A percentile compares a stretch with the other conserved stretches of the same genome.
Evolutionary conservation across 106 monocot genomes (phyloP).

Genomic region (Dioscorea dumetorum): DNA sequence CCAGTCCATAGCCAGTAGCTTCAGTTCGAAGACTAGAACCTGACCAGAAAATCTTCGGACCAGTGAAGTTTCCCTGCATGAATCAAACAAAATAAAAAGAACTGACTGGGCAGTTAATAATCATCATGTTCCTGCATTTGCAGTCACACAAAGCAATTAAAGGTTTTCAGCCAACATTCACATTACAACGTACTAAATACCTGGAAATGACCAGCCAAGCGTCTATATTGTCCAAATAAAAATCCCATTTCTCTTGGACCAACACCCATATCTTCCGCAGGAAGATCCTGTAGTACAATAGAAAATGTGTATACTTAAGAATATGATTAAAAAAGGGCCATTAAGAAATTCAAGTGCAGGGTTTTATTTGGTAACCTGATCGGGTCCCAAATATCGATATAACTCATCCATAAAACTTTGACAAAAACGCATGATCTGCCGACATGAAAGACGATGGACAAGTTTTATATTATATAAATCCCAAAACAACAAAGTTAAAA

Average conservation of each 20-base stretch:
- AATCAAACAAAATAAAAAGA: constrained; percentile 30
- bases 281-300: constrained; percentile 69
- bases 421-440: constrained; percentile 95
- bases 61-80: constrained; percentile 98
- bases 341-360: not conserved
- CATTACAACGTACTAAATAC: constrained; percentile 20
- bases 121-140: not conserved
- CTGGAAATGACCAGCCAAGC: constrained; percentile 95
- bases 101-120: constrained; percentile 1
- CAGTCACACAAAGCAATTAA: not conserved
- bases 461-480: not conserved
- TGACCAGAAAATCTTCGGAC: constrained; percentile 98
- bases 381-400: constrained; percentile 82
- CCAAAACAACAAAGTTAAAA: not conserved
- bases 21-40: constrained; percentile 98
- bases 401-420: constrained; percentile 99
- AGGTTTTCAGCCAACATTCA: not conserved
- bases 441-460: constrained; percentile 6
- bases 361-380: constrained; percentile 59
- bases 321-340: not conserved
- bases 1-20: constrained; percentile 99
- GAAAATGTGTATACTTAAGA: constrained; percentile 17
- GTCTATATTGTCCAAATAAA: constrained; percentile 93
- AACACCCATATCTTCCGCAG: constrained; percentile 95
- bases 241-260: constrained; percentile 99